Evolutionary conservation across 805 yeast species (phyloP), one percentile per base, ranked within the genome.

Genomic region (Myxozyma geophila): DNA sequence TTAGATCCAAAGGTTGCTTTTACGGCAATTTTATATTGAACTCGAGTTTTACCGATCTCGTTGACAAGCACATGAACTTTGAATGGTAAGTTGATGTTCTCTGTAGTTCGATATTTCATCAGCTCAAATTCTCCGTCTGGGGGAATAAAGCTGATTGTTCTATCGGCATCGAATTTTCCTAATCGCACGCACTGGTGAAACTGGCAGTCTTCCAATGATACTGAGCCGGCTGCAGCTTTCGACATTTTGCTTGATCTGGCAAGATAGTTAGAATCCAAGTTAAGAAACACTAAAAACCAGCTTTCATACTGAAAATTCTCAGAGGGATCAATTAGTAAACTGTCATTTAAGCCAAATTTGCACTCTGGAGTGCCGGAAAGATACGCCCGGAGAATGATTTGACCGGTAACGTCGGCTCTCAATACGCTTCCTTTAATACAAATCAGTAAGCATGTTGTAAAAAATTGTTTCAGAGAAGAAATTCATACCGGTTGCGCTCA

Each of bases 341-440:
- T 76, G 66, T 88, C 92, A 66, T 86, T 85, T 54, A 93, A 80
- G 0, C 93, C 96, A 73, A 92, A 87, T 54, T 86, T 83, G 74
- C 97, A 92, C 28, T 82, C 82, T 0, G 98, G 97, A 83, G 86
- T 84, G 2, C 97, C 97, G 0, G 89, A 82, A 12, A 92, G 76
- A 49, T 86, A 90, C 0, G 93, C 79, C 55, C 87, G 86, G 82
- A 90, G 82, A 56, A 82, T 80, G 52, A 92, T 85, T 10, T 82
- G 78, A 5, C 98, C 98, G 67, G 88, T 90, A 28, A 92, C 89
- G 71, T 85, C 87, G 0, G 92, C 82, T 62, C 88, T 81, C 37
- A 90, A 76, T 0, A 88, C 80, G 19, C 85, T 82, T 1, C 79
- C 79, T 63, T 6, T 15, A 46, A 39, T 33, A 48, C 50, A 21